Evolutionary conservation across 768 basidiomycete genomes (phyloP), one percentile per base, ranked within the genome.

Genomic region (Asterophora lycoperdoides): DNA sequence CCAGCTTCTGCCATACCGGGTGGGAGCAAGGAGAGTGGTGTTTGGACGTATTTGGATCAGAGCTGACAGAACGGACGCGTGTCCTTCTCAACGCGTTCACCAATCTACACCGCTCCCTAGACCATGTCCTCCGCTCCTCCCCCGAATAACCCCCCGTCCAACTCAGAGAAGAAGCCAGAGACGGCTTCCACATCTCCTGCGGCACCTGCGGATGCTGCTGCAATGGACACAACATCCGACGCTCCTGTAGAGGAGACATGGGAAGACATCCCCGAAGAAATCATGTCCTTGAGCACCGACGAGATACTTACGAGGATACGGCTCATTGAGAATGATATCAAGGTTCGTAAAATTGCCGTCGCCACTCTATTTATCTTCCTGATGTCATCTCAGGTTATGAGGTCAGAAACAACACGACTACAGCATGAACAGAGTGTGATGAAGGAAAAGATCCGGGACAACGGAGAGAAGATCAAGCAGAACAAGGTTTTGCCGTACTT

Each of bases 391-490:
- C 59, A 96, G 93, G 93, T 99, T 57, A 96, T 99, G 89, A 83
- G 90, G 59, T 95, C 93, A 57, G 96, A 98, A 70, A 92, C 86
- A 8, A 73, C 89, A 55, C 81, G 96, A 43, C 69, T 99, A 47
- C 84, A 89, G 60, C 95, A 98, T 64, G 96, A 98, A 67, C 90
- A 95, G 69, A 87, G 73, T 57, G 86, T 87, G 56, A 98, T 99
- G 96, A 88, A 91, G 64, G 94, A 97, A 76, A 96, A 95, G 78
- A 96, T 99, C 62, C 83, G 91, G 45, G 96, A 99, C 64, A 99
- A 97, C 55, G 86, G 87, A 39, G 93, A 96, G 71, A 98, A 98
- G 73, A 90, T 99, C 56, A 96, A 96, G 69, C 95, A 99, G 80
- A 98, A 99, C 70, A 98, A 98, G 70, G 93, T 96, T 10, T 73